Conservation (phyloP, 495 filamentous ascomycete species). For the Pyrenopolyporus hunteri region DNA sequence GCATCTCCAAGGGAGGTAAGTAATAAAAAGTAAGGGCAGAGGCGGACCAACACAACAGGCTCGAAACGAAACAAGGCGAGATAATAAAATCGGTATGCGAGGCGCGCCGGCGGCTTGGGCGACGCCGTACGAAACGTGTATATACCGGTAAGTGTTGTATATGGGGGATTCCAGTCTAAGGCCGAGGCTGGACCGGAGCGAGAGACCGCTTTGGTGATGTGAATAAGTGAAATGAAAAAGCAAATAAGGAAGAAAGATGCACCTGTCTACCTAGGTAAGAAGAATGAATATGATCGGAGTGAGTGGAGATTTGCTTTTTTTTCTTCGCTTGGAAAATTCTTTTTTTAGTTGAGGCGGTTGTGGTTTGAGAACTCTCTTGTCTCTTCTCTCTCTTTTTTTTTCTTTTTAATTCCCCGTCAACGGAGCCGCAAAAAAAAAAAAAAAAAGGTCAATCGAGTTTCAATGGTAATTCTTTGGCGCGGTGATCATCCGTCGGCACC, state of each 20-base stretch:
- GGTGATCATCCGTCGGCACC: slow-evolving; percentile 36
- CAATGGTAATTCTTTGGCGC: slow-evolving; percentile 22
- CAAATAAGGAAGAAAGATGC: slow-evolving; percentile 41
- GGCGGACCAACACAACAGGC: too few species aligned
- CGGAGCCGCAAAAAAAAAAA: slow-evolving; percentile 38
- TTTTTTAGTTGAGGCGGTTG: slow-evolving; percentile 38
- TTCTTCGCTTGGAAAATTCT: slow-evolving; percentile 33
- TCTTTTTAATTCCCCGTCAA: slow-evolving; percentile 29
- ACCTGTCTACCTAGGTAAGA: slow-evolving; percentile 35
- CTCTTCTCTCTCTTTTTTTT: slow-evolving; percentile 16
- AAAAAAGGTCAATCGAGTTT: slow-evolving; percentile 36
- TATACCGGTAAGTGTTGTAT: slow-evolving; percentile 7
- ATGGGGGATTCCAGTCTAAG: slow-evolving; percentile 10
- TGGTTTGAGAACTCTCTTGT: slow-evolving; percentile 33
- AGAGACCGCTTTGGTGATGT: slow-evolving; percentile 42
- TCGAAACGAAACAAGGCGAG: too few species aligned
- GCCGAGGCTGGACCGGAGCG: slow-evolving; percentile 36
- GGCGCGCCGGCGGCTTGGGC: too few species aligned
- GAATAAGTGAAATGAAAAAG: too few species aligned
- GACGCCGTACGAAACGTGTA: not conserved
- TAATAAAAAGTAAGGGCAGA: slow-evolving; percentile 21
- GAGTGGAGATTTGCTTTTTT: slow-evolving; percentile 40
- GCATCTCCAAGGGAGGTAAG: slow-evolving; percentile 39
- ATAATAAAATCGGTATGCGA: not conserved
- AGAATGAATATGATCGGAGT: slow-evolving; percentile 28